Base-by-base conservation (phyloP, 306 rosid species). In the Cucurbita moschata region DNA sequence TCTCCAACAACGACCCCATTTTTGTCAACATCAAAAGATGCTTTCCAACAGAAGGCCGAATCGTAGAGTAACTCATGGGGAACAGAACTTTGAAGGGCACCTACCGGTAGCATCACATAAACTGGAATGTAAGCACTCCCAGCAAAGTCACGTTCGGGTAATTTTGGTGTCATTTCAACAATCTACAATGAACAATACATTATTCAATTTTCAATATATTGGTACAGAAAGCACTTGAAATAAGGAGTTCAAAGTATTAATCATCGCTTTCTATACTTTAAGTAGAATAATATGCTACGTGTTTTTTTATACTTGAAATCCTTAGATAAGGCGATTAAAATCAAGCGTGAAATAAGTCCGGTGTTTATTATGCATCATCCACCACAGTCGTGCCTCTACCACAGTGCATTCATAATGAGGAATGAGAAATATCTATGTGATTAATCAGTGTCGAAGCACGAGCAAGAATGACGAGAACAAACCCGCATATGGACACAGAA, bases 21-120 rank as follows among this genome's bases (percentile, higher is more conserved):
- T 37, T 70, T 47, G 18, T 70, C 60, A 70, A 5, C 56, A 30
- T 30, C 7, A 70, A 70, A 53, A 55, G 11, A 55, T 5, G 39
- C 76, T 12, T 49, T 38, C 10, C 21, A 10, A 42, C 43, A 35
- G 38, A 76, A 43, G 19, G 55, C 52, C 35, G 55, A 54, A 64
- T 21, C 19, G 7, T 21, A 43, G 19, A 57, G 39, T 5, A 30
- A 16, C 39, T 19, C 26, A 73, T 51, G 67, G 0, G 61, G 49
- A 19, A 55, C 60, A 75, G 71, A 77, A 74, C 40, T 18, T 60
- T 14, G 51, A 35, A 53, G 43, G 72, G 71, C 57, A 86, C 96
- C 85, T 80, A 95, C 99, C 0, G 97, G 92, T 50, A 91, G 83
- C 99, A 88, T 91, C 77, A 91, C 91, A 78, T 86, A 89, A 78